These are phyloP conservation scores for Phytophthora uliginosa DNA, from an alignment of 352 stramenopile genomes.

Conservation along the genomic window DNA sequence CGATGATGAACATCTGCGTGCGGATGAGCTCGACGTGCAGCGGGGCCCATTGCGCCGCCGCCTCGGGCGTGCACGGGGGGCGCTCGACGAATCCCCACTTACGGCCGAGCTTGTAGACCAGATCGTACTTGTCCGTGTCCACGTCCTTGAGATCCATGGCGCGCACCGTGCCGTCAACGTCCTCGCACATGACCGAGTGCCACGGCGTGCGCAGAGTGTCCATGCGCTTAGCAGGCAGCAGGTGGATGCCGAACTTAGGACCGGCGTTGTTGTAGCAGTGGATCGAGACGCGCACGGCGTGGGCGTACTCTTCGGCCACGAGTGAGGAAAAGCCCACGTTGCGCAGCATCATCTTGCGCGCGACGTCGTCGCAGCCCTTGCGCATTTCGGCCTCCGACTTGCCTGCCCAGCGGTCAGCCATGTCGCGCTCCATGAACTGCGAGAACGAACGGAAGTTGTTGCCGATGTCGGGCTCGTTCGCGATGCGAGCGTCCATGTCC, in stretches of 20 bases:
- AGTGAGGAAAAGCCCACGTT: constrained; percentile 32
- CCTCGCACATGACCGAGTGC: constrained; percentile 26
- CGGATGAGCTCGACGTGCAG: constrained; percentile 30
- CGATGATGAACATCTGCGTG: constrained; percentile 31
- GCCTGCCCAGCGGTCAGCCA: constrained; percentile 22
- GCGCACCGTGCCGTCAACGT: constrained; percentile 18
- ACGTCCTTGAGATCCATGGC: constrained; percentile 30
- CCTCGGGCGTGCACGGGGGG: constrained; percentile 22
- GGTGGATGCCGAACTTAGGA: constrained; percentile 30
- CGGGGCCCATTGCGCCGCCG: constrained; percentile 20
- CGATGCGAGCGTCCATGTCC: constrained; percentile 30
- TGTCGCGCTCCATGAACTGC: constrained; percentile 30
- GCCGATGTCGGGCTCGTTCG: constrained; percentile 19
- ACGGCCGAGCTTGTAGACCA: constrained; percentile 30
- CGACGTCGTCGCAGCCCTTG: constrained; percentile 26
- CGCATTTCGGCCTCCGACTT: constrained; percentile 24
- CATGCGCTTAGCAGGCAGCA: constrained; percentile 18
- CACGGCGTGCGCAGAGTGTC: constrained; percentile 13
- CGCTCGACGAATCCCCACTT: constrained; percentile 32
- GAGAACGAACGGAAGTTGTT: constrained; percentile 37
- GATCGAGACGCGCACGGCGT: constrained; percentile 29
- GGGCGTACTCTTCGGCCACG: constrained; percentile 21
- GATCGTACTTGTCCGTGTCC: constrained; percentile 31
- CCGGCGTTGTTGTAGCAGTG: constrained; percentile 33
- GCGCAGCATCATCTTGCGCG: constrained; percentile 27